Evolutionary conservation across 2,329 filamentous ascomycete genomes (phyloP).

Genomic region (Zymoseptoria pseudotritici): DNA sequence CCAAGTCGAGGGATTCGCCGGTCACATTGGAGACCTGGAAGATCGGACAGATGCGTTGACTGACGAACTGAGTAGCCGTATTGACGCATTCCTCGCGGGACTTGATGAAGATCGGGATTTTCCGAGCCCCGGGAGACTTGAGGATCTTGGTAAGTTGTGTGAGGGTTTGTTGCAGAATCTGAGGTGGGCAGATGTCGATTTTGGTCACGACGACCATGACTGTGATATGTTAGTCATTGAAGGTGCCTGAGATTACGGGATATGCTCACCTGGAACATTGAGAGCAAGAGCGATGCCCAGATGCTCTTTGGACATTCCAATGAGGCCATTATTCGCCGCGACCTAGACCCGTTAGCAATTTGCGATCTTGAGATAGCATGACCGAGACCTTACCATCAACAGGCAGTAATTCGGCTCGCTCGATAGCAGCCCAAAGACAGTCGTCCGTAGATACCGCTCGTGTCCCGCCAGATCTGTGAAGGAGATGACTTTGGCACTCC

Average conservation of each 20-base stretch:
- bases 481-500: conserved; percentile 89
- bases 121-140: conserved; percentile 85
- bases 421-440: conserved; percentile 88
- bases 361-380: neutral
- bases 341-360: conserved; percentile 33
- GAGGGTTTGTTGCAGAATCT: conserved; percentile 90
- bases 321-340: conserved; percentile 90
- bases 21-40: conserved; percentile 99
- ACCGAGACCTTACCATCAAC: conserved; percentile 61
- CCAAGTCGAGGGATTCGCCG: conserved; percentile 79
- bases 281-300: conserved; percentile 87
- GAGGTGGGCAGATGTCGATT: conserved; percentile 94
- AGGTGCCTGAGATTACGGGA: neutral
- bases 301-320: conserved; percentile 94
- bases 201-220: conserved; percentile 98
- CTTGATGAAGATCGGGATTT: conserved; percentile 94
- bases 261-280: conserved; percentile 60
- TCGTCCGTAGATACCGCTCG: conserved; percentile 89
- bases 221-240: neutral
- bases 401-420: conserved; percentile 96
- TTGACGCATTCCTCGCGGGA: conserved; percentile 86
- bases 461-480: conserved; percentile 95
- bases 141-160: conserved; percentile 86
- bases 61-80: conserved; percentile 92
- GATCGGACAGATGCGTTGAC: conserved; percentile 88